Base-by-base conservation (phyloP, 768 basidiomycete species). In the Wakefieldia striispora region DNA sequence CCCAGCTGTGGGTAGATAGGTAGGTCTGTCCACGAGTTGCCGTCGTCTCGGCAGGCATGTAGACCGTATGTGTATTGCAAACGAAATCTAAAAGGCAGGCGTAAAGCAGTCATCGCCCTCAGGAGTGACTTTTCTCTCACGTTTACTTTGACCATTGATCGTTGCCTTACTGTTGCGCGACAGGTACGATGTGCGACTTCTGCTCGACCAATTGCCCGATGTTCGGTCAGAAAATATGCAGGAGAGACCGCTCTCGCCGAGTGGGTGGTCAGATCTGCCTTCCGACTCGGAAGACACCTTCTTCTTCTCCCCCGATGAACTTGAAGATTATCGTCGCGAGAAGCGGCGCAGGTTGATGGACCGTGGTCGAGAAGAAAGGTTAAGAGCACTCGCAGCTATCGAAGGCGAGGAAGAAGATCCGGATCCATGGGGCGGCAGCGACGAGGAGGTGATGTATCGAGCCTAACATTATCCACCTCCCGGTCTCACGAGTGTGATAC, bases 251-350 rank as follows among this genome's bases (percentile, higher is more conserved):
- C 67, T 63, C 20, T 81, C 83, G 0, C 78, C 81, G 3, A 69
- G 75, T 3, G 88, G 87, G 8, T 94, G 91, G 91, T 86, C 85
- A 0, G 86, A 91, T 64, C 76, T 94, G 3, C 85, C 91, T 5
- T 92, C 91, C 0, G 91, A 94, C 59, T 64, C 81, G 5, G 92
- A 94, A 70, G 91, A 95, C 56, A 86, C 80, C 0, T 95, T 92
- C 68, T 89, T 88, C 70, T 77, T 94, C 53, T 75, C 81, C 1
- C 78, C 78, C 0, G 73, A 75, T 6, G 91, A 93, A 55, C 69
- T 75, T 3, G 82, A 83, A 13, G 86, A 86, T 51, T 83, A 83
- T 52, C 75, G 73, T 33, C 76, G 81, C 20, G 80, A 83, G 34
- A 91, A 92, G 65, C 82, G 86, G 35, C 73, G 85, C 21, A 73